Conservation (phyloP, 495 filamentous ascomycete species). For the Pyrenula massariospora region DNA sequence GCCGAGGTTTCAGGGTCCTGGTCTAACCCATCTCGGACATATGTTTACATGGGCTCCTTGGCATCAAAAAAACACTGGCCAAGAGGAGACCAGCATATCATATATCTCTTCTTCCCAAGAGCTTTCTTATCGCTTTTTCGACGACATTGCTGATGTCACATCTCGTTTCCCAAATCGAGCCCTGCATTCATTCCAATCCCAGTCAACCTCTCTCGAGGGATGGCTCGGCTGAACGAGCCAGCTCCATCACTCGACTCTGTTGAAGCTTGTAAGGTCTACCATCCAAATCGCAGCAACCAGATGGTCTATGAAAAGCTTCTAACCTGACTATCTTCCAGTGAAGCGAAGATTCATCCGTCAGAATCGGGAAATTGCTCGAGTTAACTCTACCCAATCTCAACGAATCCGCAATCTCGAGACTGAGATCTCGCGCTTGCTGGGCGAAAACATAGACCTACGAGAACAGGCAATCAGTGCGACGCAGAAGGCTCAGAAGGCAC, state of each 20-base stretch:
- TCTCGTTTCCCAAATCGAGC: no score
- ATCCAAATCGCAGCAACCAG: not conserved
- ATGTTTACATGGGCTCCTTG: not conserved
- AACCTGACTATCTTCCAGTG: constrained; percentile 33
- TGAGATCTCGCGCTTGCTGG: constrained; percentile 69
- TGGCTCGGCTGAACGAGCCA: constrained; percentile 89
- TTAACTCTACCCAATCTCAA: constrained; percentile 82
- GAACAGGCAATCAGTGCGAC: constrained; percentile 66
- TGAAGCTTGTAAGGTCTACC: constrained; percentile 58
- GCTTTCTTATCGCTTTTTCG: no score
- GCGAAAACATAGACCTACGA: constrained; percentile 78
- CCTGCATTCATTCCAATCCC: no score
- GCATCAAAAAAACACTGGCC: not conserved
- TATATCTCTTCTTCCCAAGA: no score
- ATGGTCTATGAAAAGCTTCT: not conserved
- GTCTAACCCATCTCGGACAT: not conserved
- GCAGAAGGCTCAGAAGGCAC: constrained; percentile 47
- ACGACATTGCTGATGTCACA: no score
- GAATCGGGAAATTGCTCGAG: constrained; percentile 84
- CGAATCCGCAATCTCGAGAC: constrained; percentile 80
- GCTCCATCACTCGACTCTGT: constrained; percentile 56
- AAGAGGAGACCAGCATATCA: not conserved
- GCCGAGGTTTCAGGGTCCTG: no score
- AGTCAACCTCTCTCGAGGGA: constrained; percentile 24
- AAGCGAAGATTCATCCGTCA: constrained; percentile 81